A percentile compares a stretch with the other conserved stretches of the same genome.
These are phyloP conservation scores for Penicillium glabrum DNA, from an alignment of 2,329 filamentous ascomycete species.

Conservation along the genomic window DNA sequence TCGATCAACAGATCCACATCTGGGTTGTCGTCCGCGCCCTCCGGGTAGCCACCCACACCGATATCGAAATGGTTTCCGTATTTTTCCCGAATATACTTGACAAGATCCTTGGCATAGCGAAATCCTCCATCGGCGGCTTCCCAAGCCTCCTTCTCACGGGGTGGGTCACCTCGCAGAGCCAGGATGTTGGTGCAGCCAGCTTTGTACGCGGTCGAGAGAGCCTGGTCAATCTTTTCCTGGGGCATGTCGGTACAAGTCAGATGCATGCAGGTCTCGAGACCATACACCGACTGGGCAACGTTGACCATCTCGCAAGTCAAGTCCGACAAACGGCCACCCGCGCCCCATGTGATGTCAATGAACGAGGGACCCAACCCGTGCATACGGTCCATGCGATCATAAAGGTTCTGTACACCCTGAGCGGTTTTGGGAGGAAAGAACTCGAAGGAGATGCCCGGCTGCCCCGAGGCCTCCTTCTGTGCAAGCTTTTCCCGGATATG, in stretches of 20 bases:
- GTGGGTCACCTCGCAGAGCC: slow-evolving; percentile 88
- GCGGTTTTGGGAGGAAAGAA: slow-evolving; percentile 97
- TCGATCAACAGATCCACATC: slow-evolving; percentile 82
- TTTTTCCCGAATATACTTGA: slow-evolving; percentile 73
- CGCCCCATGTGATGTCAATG: slow-evolving; percentile 98
- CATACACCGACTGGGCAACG: slow-evolving; percentile 91
- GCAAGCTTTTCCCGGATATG: slow-evolving; percentile 91
- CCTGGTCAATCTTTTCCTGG: slow-evolving; percentile 83
- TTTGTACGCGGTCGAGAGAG: slow-evolving; percentile 84
- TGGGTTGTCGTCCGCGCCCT: slow-evolving; percentile 91
- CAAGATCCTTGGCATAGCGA: slow-evolving; percentile 87
- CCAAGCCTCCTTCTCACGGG: slow-evolving; percentile 92
- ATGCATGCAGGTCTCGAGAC: slow-evolving; percentile 98
- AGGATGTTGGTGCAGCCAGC: slow-evolving; percentile 97
- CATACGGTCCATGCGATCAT: slow-evolving; percentile 99
- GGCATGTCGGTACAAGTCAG: slow-evolving; percentile 99
- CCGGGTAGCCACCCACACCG: slow-evolving; percentile 93
- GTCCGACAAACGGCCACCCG: slow-evolving; percentile 85
- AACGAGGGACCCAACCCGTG: slow-evolving; percentile 90
- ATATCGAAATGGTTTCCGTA: slow-evolving; percentile 95
- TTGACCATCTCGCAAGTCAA: slow-evolving; percentile 97
- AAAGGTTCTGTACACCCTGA: slow-evolving; percentile 92
- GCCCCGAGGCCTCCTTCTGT: slow-evolving; percentile 73
- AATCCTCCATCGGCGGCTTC: slow-evolving; percentile 83
- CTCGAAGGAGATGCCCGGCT: slow-evolving; percentile 96